Evolutionary conservation across 192 early-diverging fungal genomes (phyloP).

Genomic region (Piromyces finnis): DNA sequence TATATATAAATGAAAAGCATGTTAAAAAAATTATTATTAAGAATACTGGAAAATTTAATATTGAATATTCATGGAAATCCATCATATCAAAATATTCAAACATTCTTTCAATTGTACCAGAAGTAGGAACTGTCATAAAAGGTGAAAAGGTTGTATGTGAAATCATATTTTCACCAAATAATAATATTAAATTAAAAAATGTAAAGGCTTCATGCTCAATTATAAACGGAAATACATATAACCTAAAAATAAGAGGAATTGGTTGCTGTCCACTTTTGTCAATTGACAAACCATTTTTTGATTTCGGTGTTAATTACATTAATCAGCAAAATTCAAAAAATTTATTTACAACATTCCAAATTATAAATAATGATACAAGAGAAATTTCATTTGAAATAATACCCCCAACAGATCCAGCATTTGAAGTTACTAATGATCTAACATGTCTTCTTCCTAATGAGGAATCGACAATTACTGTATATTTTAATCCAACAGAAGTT

Average conservation of each 20-base stretch:
- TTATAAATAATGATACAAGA: conserved; percentile 27
- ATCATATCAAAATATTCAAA: conserved; percentile 5
- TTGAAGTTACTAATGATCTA: conserved; percentile 16
- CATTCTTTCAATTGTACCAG: conserved; percentile 14
- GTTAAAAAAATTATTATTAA: conserved; percentile 21
- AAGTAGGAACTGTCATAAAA: conserved; percentile 26
- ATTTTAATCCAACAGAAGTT: conserved; percentile 25
- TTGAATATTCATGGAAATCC: conserved; percentile 34
- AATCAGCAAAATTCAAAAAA: conserved; percentile 17
- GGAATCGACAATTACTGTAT: conserved; percentile 10
- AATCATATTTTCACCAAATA: conserved; percentile 18
- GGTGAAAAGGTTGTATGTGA: conserved; percentile 29
- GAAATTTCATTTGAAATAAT: conserved; percentile 26
- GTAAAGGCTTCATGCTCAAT: conserved; percentile 27
- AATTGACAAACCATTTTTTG: conserved; percentile 10
- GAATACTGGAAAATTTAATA: conserved; percentile 36
- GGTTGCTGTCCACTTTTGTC: conserved; percentile 21
- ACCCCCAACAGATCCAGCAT: conserved; percentile 3
- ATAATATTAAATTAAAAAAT: conserved; percentile 12
- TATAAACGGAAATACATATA: conserved; percentile 24
- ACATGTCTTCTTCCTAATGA: conserved; percentile 10
- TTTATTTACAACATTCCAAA: conserved; percentile 9
- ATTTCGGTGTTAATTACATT: conserved; percentile 35
- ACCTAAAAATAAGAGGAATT: conserved; percentile 17
- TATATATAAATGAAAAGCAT: conserved; percentile 34